phyloP scores from a whole-genome alignment of 495 filamentous ascomycete species.

The Neurospora sp. region DNA sequence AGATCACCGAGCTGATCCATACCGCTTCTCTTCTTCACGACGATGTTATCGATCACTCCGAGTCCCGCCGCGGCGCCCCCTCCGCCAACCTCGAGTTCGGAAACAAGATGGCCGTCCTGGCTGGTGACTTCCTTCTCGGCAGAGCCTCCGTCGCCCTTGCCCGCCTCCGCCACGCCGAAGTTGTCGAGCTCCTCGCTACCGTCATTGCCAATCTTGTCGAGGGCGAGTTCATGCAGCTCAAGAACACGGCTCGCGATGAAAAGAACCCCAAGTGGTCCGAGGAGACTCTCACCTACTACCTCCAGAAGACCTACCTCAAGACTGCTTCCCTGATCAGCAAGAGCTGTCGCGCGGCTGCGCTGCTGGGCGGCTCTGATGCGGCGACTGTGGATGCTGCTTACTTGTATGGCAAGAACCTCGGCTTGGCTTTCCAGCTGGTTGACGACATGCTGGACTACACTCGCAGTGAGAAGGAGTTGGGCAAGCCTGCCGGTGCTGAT shows the following conservation, averaged over 20 bases:
- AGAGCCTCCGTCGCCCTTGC: conserved; percentile 90
- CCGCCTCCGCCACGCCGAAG: conserved; percentile 81
- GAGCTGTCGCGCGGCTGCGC: conserved; percentile 78
- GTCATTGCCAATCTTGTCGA: conserved; percentile 97
- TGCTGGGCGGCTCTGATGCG: conserved; percentile 67
- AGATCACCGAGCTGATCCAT: conserved; percentile 95
- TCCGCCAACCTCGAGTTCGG: conserved; percentile 91
- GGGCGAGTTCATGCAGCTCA: conserved; percentile 98
- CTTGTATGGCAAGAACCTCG: conserved; percentile 81
- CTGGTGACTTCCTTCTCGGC: conserved; percentile 88
- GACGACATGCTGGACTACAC: conserved; percentile 99
- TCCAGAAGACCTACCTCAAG: conserved; percentile 99
- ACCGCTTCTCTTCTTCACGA: conserved; percentile 95
- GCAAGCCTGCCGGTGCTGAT: conserved; percentile 92
- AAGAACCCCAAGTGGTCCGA: conserved; percentile 70
- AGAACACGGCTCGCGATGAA: conserved; percentile 89
- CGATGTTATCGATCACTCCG: conserved; percentile 92
- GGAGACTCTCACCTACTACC: conserved; percentile 81
- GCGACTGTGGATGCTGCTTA: conserved; percentile 87
- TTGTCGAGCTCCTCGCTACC: conserved; percentile 86
- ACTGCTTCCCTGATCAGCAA: conserved; percentile 93
- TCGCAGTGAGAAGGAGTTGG: conserved; percentile 68
- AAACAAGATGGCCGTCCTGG: conserved; percentile 97
- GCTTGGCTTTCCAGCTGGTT: conserved; percentile 93
- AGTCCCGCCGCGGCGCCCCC: conserved; percentile 67